Base-by-base conservation (phyloP, 768 basidiomycete genomes). In the Lactarius hatsudake region DNA sequence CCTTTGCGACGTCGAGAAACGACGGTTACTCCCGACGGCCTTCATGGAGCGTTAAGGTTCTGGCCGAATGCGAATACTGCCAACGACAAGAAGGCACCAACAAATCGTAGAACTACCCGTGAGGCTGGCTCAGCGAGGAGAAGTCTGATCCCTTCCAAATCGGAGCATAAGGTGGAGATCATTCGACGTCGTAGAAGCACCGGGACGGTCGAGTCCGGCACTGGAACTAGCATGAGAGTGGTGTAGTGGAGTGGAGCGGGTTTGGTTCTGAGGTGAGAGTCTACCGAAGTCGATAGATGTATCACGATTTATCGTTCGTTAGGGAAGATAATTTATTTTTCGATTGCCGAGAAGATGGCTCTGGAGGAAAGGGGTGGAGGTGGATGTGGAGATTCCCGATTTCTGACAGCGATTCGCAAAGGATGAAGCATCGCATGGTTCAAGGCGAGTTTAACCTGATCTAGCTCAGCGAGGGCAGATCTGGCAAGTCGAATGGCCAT, bases 1-100 rank as follows among this genome's bases (percentile, higher is more conserved):
- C 72, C 70, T 65, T 72, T 83, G 65, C 77, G 77, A 75, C 79
- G 83, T 66, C 72, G 76, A 72, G 83, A 83, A 58, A 83, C 83
- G 5, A 83, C 82, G 38, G 72, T 82, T 65, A 84, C 81, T 23
- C 76, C 78, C 53, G 81, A 79, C 57, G 81, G 81, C 61, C 77
- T 77, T 64, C 80, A 81, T 67, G 63, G 73, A 60, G 77, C 64
- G 74, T n/a, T 71, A 62, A 59, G 70, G 66, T 62, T 70, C 75
- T 66, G 68, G 69, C 48, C 72, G 72, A 32, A 67, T 28, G 64
- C 23, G 59, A 67, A 62, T 9, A 23, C 48, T 42, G 28, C 58
- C 56, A 55, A 42, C 51, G 58, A 65, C 59, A 57, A 57, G 51
- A 68, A 66, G 64, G 58, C 53, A 64, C 53, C 51, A 28, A 60